phyloP scores from a whole-genome alignment of 2,329 filamentous ascomycete species.

The Penicillium italicum region DNA sequence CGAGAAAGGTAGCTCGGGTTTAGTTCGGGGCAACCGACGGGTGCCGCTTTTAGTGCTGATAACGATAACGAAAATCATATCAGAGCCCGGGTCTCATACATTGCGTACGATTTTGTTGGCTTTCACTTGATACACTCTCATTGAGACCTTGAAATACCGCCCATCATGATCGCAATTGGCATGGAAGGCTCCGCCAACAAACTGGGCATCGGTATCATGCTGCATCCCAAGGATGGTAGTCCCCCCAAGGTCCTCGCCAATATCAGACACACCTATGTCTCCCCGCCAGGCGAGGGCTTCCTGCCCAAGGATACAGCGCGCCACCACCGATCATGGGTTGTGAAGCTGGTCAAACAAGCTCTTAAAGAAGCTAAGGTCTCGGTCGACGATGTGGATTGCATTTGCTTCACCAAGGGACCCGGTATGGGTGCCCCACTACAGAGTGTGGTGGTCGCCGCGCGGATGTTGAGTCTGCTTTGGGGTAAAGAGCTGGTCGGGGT shows the following conservation, averaged over 20 bases:
- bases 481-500: conserved; percentile 84
- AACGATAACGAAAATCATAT: conserved; percentile 13
- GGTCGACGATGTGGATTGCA: conserved; percentile 72
- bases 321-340: conserved; percentile 86
- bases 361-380: conserved; percentile 64
- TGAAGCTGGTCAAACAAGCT: conserved; percentile 73
- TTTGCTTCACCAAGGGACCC: conserved; percentile 93
- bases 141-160: neutral
- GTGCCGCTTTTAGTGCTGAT: conserved; percentile 9
- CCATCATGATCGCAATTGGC: conserved; percentile 62
- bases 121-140: neutral
- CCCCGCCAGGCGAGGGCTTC: conserved; percentile 90
- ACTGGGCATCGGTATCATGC: conserved; percentile 87
- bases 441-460: conserved; percentile 77
- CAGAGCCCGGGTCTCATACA: neutral
- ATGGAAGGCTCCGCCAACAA: conserved; percentile 97
- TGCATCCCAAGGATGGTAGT: conserved; percentile 58
- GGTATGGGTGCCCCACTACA: conserved; percentile 95
- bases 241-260: conserved; percentile 78
- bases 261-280: conserved; percentile 87
- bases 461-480: conserved; percentile 81
- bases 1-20: conserved; percentile 10
- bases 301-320: conserved; percentile 92
- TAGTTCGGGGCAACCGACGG: conserved; percentile 11
- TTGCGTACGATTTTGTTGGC: neutral